Evolutionary conservation across 2,329 filamentous ascomycete species (phyloP).

Genomic region (Clonostachys chloroleuca): DNA sequence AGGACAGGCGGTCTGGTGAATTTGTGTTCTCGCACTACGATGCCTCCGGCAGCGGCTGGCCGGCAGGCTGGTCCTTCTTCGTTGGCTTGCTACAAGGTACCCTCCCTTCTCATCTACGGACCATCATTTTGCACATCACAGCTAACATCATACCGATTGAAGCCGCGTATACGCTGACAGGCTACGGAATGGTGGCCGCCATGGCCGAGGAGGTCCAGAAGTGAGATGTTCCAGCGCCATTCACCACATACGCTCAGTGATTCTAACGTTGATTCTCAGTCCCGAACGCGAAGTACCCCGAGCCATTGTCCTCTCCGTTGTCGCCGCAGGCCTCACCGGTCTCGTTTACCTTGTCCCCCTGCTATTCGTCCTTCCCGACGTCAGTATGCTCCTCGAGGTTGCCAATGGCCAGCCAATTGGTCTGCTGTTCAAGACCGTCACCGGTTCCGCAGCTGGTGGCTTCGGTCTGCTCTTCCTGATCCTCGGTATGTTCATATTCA

Average conservation of each 20-base stretch:
- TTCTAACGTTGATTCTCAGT: not conserved
- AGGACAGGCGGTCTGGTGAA: conserved; percentile 56
- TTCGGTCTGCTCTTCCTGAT: conserved; percentile 74
- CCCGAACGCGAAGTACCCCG: conserved; percentile 58
- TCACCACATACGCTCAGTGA: too few relatives aligned
- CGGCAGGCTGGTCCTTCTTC: conserved; percentile 57
- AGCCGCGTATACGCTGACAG: conserved; percentile 34
- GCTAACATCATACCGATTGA: conserved; percentile 4
- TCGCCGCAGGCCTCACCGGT: conserved; percentile 61
- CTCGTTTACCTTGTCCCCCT: conserved; percentile 65
- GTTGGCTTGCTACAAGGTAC: conserved; percentile 46
- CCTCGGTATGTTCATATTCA: conserved; percentile 31
- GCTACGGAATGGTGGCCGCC: conserved; percentile 48
- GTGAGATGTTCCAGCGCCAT: too few relatives aligned
- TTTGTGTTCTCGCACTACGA: conserved; percentile 68
- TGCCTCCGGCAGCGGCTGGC: conserved; percentile 66
- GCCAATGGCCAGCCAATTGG: conserved; percentile 74
- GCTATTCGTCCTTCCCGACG: conserved; percentile 69
- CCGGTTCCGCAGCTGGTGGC: conserved; percentile 66
- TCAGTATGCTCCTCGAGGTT: conserved; percentile 57
- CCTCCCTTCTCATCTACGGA: conserved; percentile 17
- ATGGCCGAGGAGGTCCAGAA: conserved; percentile 60
- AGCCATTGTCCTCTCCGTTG: conserved; percentile 64
- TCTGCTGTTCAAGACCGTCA: conserved; percentile 70
- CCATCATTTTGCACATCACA: conserved; percentile 26